Evolutionary conservation across 768 basidiomycete species (phyloP).

Genomic region (Mycena floridula): DNA sequence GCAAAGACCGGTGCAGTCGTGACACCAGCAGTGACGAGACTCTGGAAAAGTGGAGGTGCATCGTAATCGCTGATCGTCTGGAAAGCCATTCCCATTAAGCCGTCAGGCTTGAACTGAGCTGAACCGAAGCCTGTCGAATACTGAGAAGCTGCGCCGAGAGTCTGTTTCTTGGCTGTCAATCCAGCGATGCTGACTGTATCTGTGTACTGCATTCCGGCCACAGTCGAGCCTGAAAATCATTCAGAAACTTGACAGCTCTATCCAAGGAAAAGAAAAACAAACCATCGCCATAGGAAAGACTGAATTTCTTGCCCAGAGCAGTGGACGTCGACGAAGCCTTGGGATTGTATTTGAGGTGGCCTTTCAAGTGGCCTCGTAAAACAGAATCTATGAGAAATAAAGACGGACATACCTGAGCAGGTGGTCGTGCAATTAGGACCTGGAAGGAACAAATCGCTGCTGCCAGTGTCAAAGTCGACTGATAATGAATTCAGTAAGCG

Average conservation of each 20-base stretch:
- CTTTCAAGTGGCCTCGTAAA: too few species aligned
- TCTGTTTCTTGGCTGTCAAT: not conserved
- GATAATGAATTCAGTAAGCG: not conserved
- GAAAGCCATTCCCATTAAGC: slow-evolving; percentile 31
- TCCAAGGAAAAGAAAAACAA: too few species aligned
- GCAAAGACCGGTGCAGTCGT: slow-evolving; percentile 29
- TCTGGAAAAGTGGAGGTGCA: slow-evolving; percentile 28
- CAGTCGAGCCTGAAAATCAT: too few species aligned
- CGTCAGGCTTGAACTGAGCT: slow-evolving; percentile 11
- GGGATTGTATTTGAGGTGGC: not conserved
- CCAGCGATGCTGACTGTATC: not conserved
- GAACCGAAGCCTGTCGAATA: not conserved
- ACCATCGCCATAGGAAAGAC: not conserved
- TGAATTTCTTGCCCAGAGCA: not conserved
- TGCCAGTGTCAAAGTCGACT: slow-evolving; percentile 28
- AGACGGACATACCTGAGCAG: slow-evolving; percentile 25
- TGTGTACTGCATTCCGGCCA: not conserved
- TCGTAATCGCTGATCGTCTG: slow-evolving; percentile 17
- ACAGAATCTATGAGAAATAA: too few species aligned
- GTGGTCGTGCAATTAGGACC: slow-evolving; percentile 14
- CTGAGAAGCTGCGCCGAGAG: not conserved
- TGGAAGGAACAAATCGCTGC: slow-evolving; percentile 23
- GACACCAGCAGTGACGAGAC: slow-evolving; percentile 24
- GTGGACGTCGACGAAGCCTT: not conserved
- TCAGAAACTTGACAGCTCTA: too few species aligned